Conservation (phyloP, 257 asterid species). For the Prunella vulgaris region DNA sequence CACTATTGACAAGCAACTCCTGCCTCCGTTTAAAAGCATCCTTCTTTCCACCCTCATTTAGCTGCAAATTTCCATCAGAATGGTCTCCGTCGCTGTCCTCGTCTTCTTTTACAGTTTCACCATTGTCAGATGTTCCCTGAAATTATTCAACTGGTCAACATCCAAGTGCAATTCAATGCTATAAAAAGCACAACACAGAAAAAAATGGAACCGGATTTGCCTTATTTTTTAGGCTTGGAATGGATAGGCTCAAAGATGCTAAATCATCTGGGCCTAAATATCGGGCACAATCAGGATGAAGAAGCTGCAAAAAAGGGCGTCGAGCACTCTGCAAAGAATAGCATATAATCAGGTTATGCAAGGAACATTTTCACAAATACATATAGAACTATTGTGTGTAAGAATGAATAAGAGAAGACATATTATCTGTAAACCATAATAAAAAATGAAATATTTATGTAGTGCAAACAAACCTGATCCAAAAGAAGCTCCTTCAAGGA, state of each 20-base stretch:
- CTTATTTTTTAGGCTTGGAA: conserved; percentile 62
- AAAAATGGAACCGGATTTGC: conserved; percentile 23
- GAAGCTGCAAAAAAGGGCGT: conserved; percentile 77
- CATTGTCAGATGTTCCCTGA: conserved; percentile 39
- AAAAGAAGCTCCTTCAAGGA: conserved; percentile 59
- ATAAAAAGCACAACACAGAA: neutral
- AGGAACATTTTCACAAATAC: neutral
- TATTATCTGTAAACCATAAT: neutral
- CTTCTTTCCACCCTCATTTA: conserved; percentile 70
- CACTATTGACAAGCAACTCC: conserved; percentile 77
- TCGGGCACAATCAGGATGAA: conserved; percentile 75
- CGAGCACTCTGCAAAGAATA: conserved; percentile 54
- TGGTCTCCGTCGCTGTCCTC: conserved; percentile 23
- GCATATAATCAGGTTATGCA: neutral
- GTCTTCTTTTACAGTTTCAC: conserved; percentile 40
- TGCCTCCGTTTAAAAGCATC: conserved; percentile 74
- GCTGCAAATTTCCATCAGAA: conserved; percentile 24
- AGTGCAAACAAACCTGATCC: conserved; percentile 56
- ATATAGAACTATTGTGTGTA: neutral
- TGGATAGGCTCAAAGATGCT: conserved; percentile 44
- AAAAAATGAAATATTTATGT: neutral
- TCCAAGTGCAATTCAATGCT: conserved; percentile 7
- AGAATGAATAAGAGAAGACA: neutral
- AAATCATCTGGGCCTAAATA: conserved; percentile 70
- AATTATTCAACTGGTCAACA: conserved; percentile 11